Conservation (phyloP, 2,329 filamentous ascomycete genomes). For the Penicillium sp. region DNA sequence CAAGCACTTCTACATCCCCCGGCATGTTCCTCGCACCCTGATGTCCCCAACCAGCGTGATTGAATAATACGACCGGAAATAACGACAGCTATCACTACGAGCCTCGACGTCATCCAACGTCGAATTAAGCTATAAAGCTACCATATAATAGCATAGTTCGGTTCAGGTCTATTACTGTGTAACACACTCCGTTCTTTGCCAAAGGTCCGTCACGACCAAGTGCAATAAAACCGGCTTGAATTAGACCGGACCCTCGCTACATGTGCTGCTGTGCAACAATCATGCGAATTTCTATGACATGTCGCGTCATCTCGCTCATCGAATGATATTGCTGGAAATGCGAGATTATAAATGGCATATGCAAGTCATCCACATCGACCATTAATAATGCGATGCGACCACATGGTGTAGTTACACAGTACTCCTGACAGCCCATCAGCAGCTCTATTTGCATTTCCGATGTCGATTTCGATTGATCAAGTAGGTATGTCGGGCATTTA, state of each 20-base stretch:
- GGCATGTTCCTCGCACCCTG: conserved; percentile 57
- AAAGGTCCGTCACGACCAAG: too few relatives aligned
- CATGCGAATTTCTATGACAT: background rate
- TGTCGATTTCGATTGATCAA: background rate
- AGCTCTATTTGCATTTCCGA: background rate
- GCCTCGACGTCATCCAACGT: too few relatives aligned
- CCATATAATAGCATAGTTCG: too few relatives aligned
- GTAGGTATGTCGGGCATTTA: conserved; percentile 29
- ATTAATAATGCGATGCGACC: conserved; percentile 4
- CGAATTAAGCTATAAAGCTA: too few relatives aligned
- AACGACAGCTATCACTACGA: conserved; percentile 45
- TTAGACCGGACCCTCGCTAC: too few relatives aligned
- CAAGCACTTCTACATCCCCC: conserved; percentile 50
- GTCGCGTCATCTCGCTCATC: conserved; percentile 1
- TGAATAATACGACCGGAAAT: conserved; percentile 38
- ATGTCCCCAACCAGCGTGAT: conserved; percentile 54
- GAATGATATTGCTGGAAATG: background rate
- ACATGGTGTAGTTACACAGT: conserved; percentile 7
- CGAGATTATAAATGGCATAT: conserved; percentile 2
- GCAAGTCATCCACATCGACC: background rate
- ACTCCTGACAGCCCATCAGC: too few relatives aligned
- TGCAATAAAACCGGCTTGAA: too few relatives aligned
- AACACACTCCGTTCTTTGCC: too few relatives aligned
- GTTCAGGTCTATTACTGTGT: too few relatives aligned
- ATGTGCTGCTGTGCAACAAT: background rate